Base-by-base conservation (phyloP, 1,284 basidiomycete species). In the Kwoniella shivajii region DNA sequence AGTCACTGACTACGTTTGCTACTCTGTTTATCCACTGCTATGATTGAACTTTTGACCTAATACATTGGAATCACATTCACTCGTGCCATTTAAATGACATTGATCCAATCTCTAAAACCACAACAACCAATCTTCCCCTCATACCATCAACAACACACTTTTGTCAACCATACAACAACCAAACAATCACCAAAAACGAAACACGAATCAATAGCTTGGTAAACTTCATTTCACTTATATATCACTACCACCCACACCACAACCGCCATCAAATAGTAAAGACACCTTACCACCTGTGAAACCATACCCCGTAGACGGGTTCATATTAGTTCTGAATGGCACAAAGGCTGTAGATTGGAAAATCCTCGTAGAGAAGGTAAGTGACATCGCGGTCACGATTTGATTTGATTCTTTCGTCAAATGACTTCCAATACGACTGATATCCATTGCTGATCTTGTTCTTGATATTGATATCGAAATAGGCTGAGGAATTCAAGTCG, bases 271-370 rank as follows among this genome's bases (percentile, higher is more conserved):
- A 29, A 52, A 29, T 48, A 36, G 36, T 16, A 47, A n/a, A 43
- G 42, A 57, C 10, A 43, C 49, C 9, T 14, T 71, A 16, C 68
- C 68, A 1, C 33, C 44, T 9, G 51, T 63, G 14, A 58, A 54
- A 37, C 56, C 58, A 1, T 57, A 46, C 7, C 14, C n/a, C 20
- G 47, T 66, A 16, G 50, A 58, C 20, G 52, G 48, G 33, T 67
- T 69, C 30, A 54, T 71, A 7, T 50, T 71, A 37, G 67, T 71
- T 3, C 52, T 71, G 18, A 71, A 71, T 50, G 63, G 64, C 6
- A 59, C 56, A 6, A 43, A 54, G 5, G 49, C 37, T 3, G 67
- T 66, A 11, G 60, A 61, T 9, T 71, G 69, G 69, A 50, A 36
- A 31, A 47, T 61, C 11, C 49, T 71, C 5, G 36, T 54, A 1